Percentiles rank a stretch among this genome's conserved stretches.
Evolutionary conservation across 1,284 basidiomycete species (phyloP).

Genomic region (Boletus subluridellus): DNA sequence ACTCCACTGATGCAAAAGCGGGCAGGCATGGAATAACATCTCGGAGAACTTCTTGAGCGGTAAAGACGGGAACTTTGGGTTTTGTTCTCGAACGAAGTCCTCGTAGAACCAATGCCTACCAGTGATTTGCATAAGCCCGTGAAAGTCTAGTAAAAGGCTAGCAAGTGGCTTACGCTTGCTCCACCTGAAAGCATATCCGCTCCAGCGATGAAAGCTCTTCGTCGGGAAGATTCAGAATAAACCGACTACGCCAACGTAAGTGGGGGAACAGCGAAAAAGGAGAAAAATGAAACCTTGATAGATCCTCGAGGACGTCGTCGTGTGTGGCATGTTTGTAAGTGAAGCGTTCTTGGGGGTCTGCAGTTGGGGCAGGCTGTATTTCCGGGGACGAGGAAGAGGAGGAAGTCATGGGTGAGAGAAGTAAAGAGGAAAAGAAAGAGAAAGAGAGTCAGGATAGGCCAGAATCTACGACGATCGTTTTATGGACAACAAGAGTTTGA

Average conservation of each 20-base stretch:
- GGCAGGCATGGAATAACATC: slow-evolving; percentile 83
- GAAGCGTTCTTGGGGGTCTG: slow-evolving; percentile 48
- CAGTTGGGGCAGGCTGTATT: slow-evolving; percentile 49
- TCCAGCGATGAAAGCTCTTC: slow-evolving; percentile 90
- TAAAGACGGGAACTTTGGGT: slow-evolving; percentile 83
- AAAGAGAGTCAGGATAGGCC: slow-evolving; percentile 46
- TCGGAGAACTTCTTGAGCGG: slow-evolving; percentile 93
- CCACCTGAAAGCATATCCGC: slow-evolving; percentile 97
- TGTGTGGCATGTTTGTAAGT: slow-evolving; percentile 63
- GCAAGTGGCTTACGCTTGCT: slow-evolving; percentile 80
- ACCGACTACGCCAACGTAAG: slow-evolving; percentile 59
- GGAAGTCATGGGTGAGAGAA: slow-evolving; percentile 42
- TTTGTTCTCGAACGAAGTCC: slow-evolving; percentile 93
- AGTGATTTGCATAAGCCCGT: slow-evolving; percentile 12
- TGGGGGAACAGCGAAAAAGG: slow-evolving; percentile 2
- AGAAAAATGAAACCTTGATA: slow-evolving; percentile 61
- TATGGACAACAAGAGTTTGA: slow-evolving; percentile 31
- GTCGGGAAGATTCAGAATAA: slow-evolving; percentile 94
- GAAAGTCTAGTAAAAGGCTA: slow-evolving; percentile 9
- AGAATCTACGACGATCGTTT: slow-evolving; percentile 33
- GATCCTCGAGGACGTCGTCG: slow-evolving; percentile 84
- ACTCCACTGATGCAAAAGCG: slow-evolving; percentile 75
- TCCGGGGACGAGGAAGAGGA: slow-evolving; percentile 73
- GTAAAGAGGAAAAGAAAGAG: slow-evolving; percentile 26
- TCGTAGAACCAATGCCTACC: slow-evolving; percentile 98